Base-by-base conservation (phyloP, 371 early-diverging fungal species). In the Basidiobolus meristosporus region DNA sequence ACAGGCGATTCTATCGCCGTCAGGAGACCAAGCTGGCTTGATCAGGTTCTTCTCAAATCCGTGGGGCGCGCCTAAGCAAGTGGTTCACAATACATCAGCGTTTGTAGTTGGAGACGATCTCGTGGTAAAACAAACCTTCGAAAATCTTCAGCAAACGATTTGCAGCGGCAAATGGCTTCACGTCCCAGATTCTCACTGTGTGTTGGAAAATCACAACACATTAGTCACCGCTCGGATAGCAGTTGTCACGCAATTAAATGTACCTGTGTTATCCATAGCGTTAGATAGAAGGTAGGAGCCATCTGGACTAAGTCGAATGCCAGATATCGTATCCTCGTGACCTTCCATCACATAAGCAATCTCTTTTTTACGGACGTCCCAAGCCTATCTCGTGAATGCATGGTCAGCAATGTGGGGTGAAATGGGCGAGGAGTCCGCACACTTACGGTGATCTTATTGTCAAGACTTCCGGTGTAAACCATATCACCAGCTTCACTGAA, bases 1-100 rank as follows among this genome's bases (percentile, higher is more conserved):
- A 20, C 79, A 73, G 0, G 90, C 90, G 18, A 97, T 70, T 57
- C 77, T 77, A 39, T 70, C 65, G 7, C 91, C 97, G 54, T 93
- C 90, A 9, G 79, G 68, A 14, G 83, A 78, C 86, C 85, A 90
- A 34, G 82, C 74, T 1, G 90, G 89, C 29, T 75, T 68, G 45
- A 90, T 72, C 44, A 92, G 59, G 45, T 89, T 89, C 72, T 84
- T 85, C 51, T 91, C 92, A 44, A 78, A 85, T 3, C 88, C 91
- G 50, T 91, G 90, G 19, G 92, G 91, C 3, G 91, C 91, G 1
- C 97, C 83, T 47, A 48, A 30, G 21, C 52, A 57, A 38, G 51
- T 51, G 16, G 49, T 47, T 46, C 52, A n/a, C n/a, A 26, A 26
- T 9, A 9, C 26, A 9, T 56, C 37, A 50, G 47, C 40, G 33